phyloP scores from a whole-genome alignment of 208 protist species.

The Wallacemonas sp. region DNA sequence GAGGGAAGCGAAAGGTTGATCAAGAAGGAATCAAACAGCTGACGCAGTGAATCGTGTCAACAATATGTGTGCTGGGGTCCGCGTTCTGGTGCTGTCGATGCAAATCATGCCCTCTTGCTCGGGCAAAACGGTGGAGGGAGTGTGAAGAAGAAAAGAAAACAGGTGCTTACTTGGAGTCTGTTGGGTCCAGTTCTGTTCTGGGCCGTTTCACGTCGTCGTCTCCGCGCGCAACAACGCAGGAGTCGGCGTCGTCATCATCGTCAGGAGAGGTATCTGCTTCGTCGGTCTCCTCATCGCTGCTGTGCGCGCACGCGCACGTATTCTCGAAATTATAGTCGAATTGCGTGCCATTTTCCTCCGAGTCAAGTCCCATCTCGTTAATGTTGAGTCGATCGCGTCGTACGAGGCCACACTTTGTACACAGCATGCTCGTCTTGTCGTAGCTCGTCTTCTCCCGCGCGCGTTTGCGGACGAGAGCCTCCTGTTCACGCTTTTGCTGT shows the following conservation, averaged over 20 bases:
- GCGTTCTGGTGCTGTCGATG: no score
- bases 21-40: no score
- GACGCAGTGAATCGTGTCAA: no score
- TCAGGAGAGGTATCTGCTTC: constrained; percentile 31
- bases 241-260: constrained; percentile 15
- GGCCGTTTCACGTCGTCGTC: no score
- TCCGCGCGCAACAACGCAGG: background rate
- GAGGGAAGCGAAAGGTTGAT: no score
- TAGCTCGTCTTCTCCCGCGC: constrained; percentile 74
- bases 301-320: constrained; percentile 71
- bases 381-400: constrained; percentile 86
- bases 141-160: no score
- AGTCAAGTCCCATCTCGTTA: constrained; percentile 87
- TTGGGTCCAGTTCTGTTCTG: no score
- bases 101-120: no score
- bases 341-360: constrained; percentile 85
- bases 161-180: no score
- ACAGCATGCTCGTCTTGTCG: constrained; percentile 82
- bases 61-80: no score
- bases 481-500: constrained; percentile 48
- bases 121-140: no score
- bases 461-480: constrained; percentile 62
- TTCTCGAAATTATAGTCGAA: constrained; percentile 93
- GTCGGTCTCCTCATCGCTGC: constrained; percentile 34
- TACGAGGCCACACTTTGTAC: constrained; percentile 79